phyloP scores from a whole-genome alignment of 768 basidiomycete genomes.

The Exidia glandulosa region DNA sequence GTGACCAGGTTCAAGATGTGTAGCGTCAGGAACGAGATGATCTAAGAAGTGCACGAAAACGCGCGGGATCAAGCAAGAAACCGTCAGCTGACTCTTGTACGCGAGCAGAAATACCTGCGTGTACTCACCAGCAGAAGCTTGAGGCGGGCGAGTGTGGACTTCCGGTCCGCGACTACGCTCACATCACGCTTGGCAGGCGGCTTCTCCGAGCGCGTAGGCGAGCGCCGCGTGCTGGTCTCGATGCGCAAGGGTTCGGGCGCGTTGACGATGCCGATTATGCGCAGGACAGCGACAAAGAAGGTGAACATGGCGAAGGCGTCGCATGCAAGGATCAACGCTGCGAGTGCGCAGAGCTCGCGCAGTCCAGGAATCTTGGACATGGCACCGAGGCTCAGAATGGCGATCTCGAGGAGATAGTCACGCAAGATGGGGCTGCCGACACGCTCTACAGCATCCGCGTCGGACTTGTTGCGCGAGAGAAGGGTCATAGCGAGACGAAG shows the following conservation, averaged over 20 bases:
- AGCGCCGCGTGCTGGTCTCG: not conserved
- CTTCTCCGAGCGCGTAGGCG: not conserved
- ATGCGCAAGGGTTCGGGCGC: not conserved
- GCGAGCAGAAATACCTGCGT: not conserved
- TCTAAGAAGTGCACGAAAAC: conserved; percentile 27
- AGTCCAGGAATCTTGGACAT: conserved; percentile 80
- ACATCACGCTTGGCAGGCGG: conserved; percentile 32
- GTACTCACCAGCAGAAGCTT: conserved; percentile 74
- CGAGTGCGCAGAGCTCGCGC: conserved; percentile 89
- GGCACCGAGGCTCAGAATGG: conserved; percentile 79
- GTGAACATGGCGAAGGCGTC: conserved; percentile 87
- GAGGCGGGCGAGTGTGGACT: conserved; percentile 54
- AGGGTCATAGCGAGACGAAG: conserved; percentile 83
- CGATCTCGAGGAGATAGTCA: conserved; percentile 89
- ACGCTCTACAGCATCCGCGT: conserved; percentile 69
- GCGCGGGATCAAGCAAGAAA: not conserved
- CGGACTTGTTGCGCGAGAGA: conserved; percentile 72
- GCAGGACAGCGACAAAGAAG: conserved; percentile 79
- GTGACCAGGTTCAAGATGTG: conserved; percentile 91
- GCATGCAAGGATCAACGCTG: conserved; percentile 73
- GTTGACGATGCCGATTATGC: conserved; percentile 52
- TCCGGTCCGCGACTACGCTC: conserved; percentile 20
- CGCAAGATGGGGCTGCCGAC: conserved; percentile 79
- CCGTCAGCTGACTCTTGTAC: conserved; percentile 1
- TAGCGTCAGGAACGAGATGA: conserved; percentile 81